Evolutionary conservation across 1,139 yeast genomes (phyloP).

Genomic region (Spathaspora sp.): DNA sequence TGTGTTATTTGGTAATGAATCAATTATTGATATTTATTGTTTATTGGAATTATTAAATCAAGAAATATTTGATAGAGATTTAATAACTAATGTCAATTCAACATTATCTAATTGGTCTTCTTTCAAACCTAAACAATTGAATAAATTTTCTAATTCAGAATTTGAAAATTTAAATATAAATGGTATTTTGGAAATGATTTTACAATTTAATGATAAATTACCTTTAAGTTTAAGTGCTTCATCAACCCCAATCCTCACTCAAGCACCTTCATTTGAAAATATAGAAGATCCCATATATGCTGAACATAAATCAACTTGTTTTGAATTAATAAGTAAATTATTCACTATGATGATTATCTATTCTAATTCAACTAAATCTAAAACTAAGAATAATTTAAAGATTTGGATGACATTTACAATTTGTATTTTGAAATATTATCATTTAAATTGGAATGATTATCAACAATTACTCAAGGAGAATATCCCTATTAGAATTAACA

Average conservation of each 20-base stretch:
- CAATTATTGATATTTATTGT: conserved; percentile 28
- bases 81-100: conserved; percentile 26
- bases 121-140: conserved; percentile 18
- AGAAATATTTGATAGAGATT: conserved; percentile 31
- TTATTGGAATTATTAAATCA: conserved; percentile 35
- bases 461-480: conserved; percentile 34
- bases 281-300: neutral
- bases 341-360: conserved; percentile 38
- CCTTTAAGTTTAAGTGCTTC: conserved; percentile 49
- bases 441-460: conserved; percentile 43
- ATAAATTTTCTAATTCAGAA: conserved; percentile 27
- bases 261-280: neutral
- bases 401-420: conserved; percentile 36
- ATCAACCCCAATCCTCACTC: conserved; percentile 35
- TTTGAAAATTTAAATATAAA: conserved; percentile 33
- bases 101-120: conserved; percentile 30
- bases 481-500: conserved; percentile 40
- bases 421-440: conserved; percentile 39
- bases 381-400: conserved; percentile 30
- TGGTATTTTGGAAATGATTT: conserved; percentile 33
- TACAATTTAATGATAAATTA: conserved; percentile 41
- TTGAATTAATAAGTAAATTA: conserved; percentile 29
- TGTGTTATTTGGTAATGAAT: conserved; percentile 27
- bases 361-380: conserved; percentile 36
- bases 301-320: conserved; percentile 23